Conservation (phyloP, 805 yeast species). For the Dipodascus geniculatus region DNA sequence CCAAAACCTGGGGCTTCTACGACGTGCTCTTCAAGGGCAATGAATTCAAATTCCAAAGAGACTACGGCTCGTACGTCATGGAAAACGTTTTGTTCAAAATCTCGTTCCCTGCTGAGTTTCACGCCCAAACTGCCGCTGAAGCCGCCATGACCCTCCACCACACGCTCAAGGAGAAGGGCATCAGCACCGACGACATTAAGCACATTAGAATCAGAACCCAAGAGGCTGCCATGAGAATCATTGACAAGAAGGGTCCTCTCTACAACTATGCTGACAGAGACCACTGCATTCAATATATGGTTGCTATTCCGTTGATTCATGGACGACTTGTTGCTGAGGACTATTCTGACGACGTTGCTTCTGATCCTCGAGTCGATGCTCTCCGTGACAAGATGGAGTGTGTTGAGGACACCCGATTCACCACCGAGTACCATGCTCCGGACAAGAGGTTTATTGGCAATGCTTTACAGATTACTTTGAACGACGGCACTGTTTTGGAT, state of each 20-base stretch:
- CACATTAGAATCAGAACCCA: constrained; percentile 42
- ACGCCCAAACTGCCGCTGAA: constrained; percentile 55
- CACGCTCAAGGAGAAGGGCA: constrained; percentile 29
- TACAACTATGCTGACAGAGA: constrained; percentile 56
- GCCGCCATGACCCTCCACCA: constrained; percentile 38
- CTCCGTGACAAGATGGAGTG: constrained; percentile 44
- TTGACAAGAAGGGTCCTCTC: constrained; percentile 47
- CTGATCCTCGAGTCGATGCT: constrained; percentile 40
- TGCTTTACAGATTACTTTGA: constrained; percentile 37
- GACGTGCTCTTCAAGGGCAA: constrained; percentile 47
- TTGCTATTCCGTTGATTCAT: constrained; percentile 42
- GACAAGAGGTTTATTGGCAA: constrained; percentile 47
- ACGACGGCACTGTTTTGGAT: constrained; percentile 42
- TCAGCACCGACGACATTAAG: constrained; percentile 37
- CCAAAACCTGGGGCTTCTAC: constrained; percentile 52
- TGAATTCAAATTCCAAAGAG: constrained; percentile 42
- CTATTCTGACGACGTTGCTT: constrained; percentile 40
- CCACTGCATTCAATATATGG: constrained; percentile 55
- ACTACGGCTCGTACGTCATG: constrained; percentile 48
- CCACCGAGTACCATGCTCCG: constrained; percentile 44
- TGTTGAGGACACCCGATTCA: constrained; percentile 37
- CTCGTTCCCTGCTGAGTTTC: constrained; percentile 55
- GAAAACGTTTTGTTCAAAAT: constrained; percentile 51
- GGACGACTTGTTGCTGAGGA: constrained; percentile 50
- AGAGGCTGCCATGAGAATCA: constrained; percentile 49